phyloP scores from a whole-genome alignment of 805 yeast species.

The Nakazawaea wyomingensis region DNA sequence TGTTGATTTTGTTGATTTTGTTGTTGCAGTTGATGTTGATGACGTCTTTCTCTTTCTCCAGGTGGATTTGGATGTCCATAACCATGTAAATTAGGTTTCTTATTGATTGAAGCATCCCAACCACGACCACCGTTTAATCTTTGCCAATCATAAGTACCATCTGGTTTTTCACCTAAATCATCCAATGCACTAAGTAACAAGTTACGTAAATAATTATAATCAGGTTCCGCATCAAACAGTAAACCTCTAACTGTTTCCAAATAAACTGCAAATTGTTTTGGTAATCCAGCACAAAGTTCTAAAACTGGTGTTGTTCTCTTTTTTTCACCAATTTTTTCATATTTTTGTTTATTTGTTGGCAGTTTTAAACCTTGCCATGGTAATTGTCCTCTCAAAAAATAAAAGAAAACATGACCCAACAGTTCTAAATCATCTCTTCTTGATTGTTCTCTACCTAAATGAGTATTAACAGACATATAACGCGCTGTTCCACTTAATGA shows the following conservation, averaged over 20 bases:
- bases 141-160: conserved; percentile 98
- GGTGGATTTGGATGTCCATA: conserved; percentile 94
- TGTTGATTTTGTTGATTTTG: conserved; percentile 22
- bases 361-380: conserved; percentile 99
- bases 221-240: conserved; percentile 91
- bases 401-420: conserved; percentile 93
- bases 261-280: conserved; percentile 90
- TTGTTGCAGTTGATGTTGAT: conserved; percentile 17
- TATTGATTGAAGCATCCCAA: conserved; percentile 86
- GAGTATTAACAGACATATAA: conserved; percentile 97
- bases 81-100: conserved; percentile 92
- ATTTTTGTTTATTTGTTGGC: conserved; percentile 95
- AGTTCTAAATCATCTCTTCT: conserved; percentile 96
- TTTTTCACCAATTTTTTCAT: conserved; percentile 95
- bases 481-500: conserved; percentile 97
- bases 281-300: conserved; percentile 84
- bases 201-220: conserved; percentile 79
- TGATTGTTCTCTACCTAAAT: conserved; percentile 93
- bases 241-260: conserved; percentile 82
- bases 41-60: conserved; percentile 41
- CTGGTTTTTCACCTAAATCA: conserved; percentile 64
- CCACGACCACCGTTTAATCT: conserved; percentile 91
- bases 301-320: conserved; percentile 83
- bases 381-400: conserved; percentile 86
- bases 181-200: conserved; percentile 75